Conservation (phyloP, 768 basidiomycete species). For the Clitopilus passeckerianus region DNA sequence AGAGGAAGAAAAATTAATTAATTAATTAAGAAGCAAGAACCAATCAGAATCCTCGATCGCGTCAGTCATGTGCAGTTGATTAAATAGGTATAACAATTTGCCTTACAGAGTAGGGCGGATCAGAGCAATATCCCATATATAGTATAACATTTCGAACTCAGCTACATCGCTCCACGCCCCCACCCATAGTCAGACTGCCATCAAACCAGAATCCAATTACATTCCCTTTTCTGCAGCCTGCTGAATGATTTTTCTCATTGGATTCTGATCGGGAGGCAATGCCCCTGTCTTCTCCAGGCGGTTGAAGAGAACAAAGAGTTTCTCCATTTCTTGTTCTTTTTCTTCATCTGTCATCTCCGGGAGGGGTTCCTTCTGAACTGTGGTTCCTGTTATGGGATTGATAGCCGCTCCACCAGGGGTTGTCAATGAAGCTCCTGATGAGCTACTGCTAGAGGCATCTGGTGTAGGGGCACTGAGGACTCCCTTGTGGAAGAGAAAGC, state of each 20-base stretch:
- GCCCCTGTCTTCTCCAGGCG: conserved; percentile 76
- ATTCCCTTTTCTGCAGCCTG: conserved; percentile 13
- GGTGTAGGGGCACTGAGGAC: conserved; percentile 58
- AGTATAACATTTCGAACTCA: too few relatives aligned
- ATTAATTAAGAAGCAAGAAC: too few relatives aligned
- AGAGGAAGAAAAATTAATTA: too few relatives aligned
- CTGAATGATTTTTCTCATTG: conserved; percentile 64
- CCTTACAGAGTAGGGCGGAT: too few relatives aligned
- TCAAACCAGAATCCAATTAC: too few relatives aligned
- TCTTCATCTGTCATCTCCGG: conserved; percentile 90
- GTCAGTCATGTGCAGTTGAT: too few relatives aligned
- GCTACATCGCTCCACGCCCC: too few relatives aligned
- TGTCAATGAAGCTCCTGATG: conserved; percentile 26
- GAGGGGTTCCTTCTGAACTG: conserved; percentile 28
- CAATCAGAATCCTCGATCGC: too few relatives aligned
- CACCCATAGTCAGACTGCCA: too few relatives aligned
- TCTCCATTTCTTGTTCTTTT: conserved; percentile 91
- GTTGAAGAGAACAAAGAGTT: conserved; percentile 88
- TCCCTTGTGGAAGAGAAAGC: conserved; percentile 90
- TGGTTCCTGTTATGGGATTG: conserved; percentile 87
- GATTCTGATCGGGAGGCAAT: conserved; percentile 60
- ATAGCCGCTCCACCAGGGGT: conserved; percentile 41
- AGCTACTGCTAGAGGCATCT: conserved; percentile 16
- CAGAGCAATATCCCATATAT: too few relatives aligned
- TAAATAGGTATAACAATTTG: too few relatives aligned